Evolutionary conservation across 2,329 filamentous ascomycete genomes (phyloP).

Genomic region (Neonectria punicea): DNA sequence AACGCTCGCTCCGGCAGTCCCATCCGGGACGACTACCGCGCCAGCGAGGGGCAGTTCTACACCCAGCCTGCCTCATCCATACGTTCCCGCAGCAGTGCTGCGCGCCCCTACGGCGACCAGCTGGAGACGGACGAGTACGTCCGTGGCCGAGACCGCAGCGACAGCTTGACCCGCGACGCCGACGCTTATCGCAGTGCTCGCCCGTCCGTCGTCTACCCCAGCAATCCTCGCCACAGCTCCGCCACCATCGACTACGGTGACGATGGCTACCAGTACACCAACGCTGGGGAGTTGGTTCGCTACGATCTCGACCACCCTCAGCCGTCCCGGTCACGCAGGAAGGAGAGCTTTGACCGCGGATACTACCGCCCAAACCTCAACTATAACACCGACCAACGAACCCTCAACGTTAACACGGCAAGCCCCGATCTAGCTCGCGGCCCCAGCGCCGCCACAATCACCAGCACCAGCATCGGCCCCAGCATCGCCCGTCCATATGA

Average conservation of each 20-base stretch:
- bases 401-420: slow-evolving; percentile 58
- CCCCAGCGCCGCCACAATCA: slow-evolving; percentile 47
- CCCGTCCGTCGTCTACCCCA: slow-evolving; percentile 58
- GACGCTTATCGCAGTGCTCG: slow-evolving; percentile 61
- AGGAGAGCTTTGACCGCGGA: slow-evolving; percentile 65
- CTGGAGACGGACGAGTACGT: slow-evolving; percentile 63
- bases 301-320: slow-evolving; percentile 68
- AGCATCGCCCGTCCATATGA: slow-evolving; percentile 51
- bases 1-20: slow-evolving; percentile 57
- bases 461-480: slow-evolving; percentile 17
- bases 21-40: slow-evolving; percentile 61
- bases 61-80: slow-evolving; percentile 68
- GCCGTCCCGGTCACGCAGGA: slow-evolving; percentile 54
- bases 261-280: slow-evolving; percentile 72
- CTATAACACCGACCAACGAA: slow-evolving; percentile 57
- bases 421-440: slow-evolving; percentile 55
- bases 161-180: slow-evolving; percentile 53
- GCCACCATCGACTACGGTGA: slow-evolving; percentile 64
- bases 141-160: slow-evolving; percentile 61
- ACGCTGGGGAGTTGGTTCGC: slow-evolving; percentile 68
- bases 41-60: slow-evolving; percentile 63
- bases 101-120: slow-evolving; percentile 59
- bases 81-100: slow-evolving; percentile 60
- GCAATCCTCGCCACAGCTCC: slow-evolving; percentile 55
- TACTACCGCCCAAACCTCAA: slow-evolving; percentile 68